Evolutionary conservation across 1,139 yeast genomes (phyloP).

Genomic region (Blastobotrys malaysiensis): DNA sequence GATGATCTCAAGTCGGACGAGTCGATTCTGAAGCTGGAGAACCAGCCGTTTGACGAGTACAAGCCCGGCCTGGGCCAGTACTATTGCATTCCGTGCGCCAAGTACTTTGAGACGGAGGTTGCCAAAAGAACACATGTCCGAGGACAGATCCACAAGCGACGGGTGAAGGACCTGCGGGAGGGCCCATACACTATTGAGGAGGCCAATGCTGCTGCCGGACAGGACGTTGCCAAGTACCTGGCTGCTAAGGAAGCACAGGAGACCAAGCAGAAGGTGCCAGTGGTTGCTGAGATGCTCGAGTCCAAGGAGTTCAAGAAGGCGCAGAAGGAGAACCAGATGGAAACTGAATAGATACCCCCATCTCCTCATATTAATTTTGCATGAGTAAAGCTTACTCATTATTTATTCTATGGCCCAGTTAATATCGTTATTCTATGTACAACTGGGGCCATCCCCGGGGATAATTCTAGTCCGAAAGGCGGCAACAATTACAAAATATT

Average conservation of each 20-base stretch:
- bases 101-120: slow-evolving; percentile 74
- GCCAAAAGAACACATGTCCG: slow-evolving; percentile 69
- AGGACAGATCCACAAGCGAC: slow-evolving; percentile 78
- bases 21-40: slow-evolving; percentile 55
- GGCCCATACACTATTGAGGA: slow-evolving; percentile 85
- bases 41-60: slow-evolving; percentile 83
- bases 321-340: slow-evolving; percentile 6
- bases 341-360: neutral
- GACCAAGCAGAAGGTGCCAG: slow-evolving; percentile 9
- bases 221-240: slow-evolving; percentile 65
- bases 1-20: slow-evolving; percentile 65
- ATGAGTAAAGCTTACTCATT: neutral
- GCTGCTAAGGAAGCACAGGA: slow-evolving; percentile 15
- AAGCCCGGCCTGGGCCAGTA: slow-evolving; percentile 93
- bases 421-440: neutral
- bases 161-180: slow-evolving; percentile 66
- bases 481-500: too few species aligned
- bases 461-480: too few species aligned
- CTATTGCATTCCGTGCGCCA: slow-evolving; percentile 92
- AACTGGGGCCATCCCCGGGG: too few species aligned
- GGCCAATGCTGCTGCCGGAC: slow-evolving; percentile 86
- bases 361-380: neutral
- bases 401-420: neutral
- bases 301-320: slow-evolving; percentile 5
- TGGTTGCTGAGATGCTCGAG: slow-evolving; percentile 13